Evolutionary conservation across 352 stramenopile species (phyloP), one percentile per base, ranked within the genome.

Genomic region (Plasmopara viticola): DNA sequence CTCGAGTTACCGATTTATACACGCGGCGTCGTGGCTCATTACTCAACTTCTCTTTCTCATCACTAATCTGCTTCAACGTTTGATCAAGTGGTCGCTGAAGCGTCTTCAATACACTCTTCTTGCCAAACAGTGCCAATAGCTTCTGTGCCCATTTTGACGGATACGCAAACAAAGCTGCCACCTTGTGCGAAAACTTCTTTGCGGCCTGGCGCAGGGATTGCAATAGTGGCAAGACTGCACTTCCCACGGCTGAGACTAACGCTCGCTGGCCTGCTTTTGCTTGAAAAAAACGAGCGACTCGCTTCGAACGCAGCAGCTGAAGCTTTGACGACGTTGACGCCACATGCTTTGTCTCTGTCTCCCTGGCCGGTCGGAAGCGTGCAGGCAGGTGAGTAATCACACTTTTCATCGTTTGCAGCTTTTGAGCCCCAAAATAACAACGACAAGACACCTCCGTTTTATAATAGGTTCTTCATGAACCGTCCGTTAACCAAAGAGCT

Each of bases 221-320:
- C 40, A 66, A 17, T 7, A 68, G 17, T 1, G 52, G 18, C 18
- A 60, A 31, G 0, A 62, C 48, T 18, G 50, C 44, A 9, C 14
- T 30, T 5, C 29, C 29, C 8, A 48, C 35, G 2, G 58, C 14
- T 7, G 41, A 53, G 13, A 44, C 48, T 13, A 72, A 48, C 5
- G 42, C 46, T 25, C 56, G 56, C 5, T 62, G 60, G 30, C 28
- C 44, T 17, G 56, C 46, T 46, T 60, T 68, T 6, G 37, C 40
- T 38, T 43, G 52, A 18, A 69, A 64, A 20, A 69, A 72, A 9
- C 2, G 10, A 6, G 8, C 12, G 9, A 49, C 56, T 4, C 60
- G 64, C 42, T 68, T 65, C 8, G 42, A 55, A 15, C 61, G 56
- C 47, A 68, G n/a, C 17, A 18, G 29, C 31, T 51, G 25, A 6